Base-by-base conservation (phyloP, 495 filamentous ascomycete genomes). In the Pseudoneurospora amorphoporcata region DNA sequence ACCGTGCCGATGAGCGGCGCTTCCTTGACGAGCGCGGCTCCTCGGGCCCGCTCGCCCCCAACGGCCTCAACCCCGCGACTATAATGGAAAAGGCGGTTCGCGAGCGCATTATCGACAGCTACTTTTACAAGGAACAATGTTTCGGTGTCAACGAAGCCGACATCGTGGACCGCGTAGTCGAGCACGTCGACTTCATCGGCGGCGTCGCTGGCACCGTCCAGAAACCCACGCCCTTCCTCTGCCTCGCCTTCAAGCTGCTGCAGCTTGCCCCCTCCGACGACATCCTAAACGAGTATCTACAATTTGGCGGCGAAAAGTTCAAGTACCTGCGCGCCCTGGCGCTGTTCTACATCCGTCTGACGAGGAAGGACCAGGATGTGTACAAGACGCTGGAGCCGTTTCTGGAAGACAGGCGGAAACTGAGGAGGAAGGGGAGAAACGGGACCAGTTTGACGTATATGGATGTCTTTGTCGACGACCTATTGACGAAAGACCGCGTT, bases 41-140 rank as follows among this genome's bases (percentile, higher is more conserved):
- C 68, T 75, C 75, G 14, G 82, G 79, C 19, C 71, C 85, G 47
- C 84, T 87, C 9, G 84, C 86, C 8, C 87, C 87, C 35, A 88
- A 88, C 81, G 92, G 93, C 45, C 88, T 94, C 75, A 97, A 97
- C 83, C 94, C 94, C 0, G 90, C 92, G 8, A 92, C 91, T 8
- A 92, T 98, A 43, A 90, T 98, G 84, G 94, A 98, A 77, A 95
- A 94, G 79, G 90, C 93, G 16, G 92, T 97, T 72, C 91, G 94
- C 72, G 95, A 99, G 80, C 94, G 95, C 77, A 98, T 99, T 81
- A 89, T 92, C 71, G 92, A 97, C 73, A 91, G 89, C 74, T 95
- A 96, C 83, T 99, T 97, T 84, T 99, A 93, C 92, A 97, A 98
- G 82, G 96, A 98, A 80, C 94, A 97, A 81, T 96, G 94, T 79